phyloP scores from a whole-genome alignment of 306 rosid genomes.

The Chamaecrista fasciculata region DNA sequence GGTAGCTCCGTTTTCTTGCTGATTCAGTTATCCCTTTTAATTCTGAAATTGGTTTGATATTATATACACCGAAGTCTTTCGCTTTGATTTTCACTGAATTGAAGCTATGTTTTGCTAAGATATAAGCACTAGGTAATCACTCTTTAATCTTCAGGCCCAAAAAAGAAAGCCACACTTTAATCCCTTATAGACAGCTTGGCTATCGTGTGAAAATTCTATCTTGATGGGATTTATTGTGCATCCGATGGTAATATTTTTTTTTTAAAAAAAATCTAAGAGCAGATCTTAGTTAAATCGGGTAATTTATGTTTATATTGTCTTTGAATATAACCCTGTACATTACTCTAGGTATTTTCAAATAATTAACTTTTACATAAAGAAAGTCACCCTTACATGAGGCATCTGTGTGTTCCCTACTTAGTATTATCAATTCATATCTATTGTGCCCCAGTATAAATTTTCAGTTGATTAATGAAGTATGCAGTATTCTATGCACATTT shows the following conservation, averaged over 20 bases:
- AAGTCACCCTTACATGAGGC: not conserved
- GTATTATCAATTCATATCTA: not conserved
- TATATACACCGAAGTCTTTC: not conserved
- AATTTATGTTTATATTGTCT: not conserved
- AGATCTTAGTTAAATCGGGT: not conserved
- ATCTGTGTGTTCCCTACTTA: not conserved
- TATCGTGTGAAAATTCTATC: not conserved
- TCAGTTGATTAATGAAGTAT: not conserved
- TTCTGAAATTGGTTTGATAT: not conserved
- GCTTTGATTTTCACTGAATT: not conserved
- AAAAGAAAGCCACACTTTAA: no score
- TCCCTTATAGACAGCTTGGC: not conserved
- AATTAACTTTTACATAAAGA: not conserved
- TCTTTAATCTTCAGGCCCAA: no score
- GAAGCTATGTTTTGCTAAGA: not conserved
- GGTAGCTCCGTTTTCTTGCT: not conserved
- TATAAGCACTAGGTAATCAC: not conserved
- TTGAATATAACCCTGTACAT: not conserved
- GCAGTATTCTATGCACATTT: not conserved
- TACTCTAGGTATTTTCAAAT: not conserved
- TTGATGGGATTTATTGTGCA: not conserved
- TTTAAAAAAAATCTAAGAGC: not conserved
- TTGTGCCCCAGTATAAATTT: not conserved
- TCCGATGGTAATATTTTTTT: not conserved
- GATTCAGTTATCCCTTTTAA: not conserved